Conservation (phyloP, 2,329 filamentous ascomycete species). For the Microcyclospora pomicola region DNA sequence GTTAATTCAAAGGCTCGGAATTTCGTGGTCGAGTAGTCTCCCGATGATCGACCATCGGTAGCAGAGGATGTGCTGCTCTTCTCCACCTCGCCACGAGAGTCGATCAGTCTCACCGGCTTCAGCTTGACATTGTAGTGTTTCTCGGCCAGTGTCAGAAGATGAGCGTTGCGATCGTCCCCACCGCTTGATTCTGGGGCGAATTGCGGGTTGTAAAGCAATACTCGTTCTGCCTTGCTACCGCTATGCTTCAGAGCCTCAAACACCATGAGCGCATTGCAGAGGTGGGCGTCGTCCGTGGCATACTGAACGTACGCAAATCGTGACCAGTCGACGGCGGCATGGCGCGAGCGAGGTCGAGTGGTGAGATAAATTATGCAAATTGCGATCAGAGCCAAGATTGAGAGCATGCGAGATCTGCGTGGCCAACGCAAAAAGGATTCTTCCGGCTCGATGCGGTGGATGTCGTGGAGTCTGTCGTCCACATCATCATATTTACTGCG, state of each 20-base stretch:
- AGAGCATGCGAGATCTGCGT: not conserved
- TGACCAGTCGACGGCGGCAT: slow-evolving; percentile 16
- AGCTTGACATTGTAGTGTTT: slow-evolving; percentile 35
- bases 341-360: not conserved
- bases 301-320: slow-evolving; percentile 32
- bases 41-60: slow-evolving; percentile 18
- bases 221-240: slow-evolving; percentile 29
- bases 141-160: slow-evolving; percentile 35
- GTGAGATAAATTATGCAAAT: not conserved
- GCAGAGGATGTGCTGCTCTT: not conserved
- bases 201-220: slow-evolving; percentile 26
- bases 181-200: slow-evolving; percentile 4
- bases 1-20: slow-evolving; percentile 54
- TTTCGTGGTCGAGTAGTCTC: slow-evolving; percentile 53
- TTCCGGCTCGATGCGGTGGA: not conserved
- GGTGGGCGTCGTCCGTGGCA: slow-evolving; percentile 28
- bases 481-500: not conserved
- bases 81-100: slow-evolving; percentile 5
- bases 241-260: slow-evolving; percentile 27
- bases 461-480: not conserved
- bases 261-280: slow-evolving; percentile 31
- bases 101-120: slow-evolving; percentile 12
- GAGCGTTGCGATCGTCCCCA: slow-evolving; percentile 14
- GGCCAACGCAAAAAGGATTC: not conserved
- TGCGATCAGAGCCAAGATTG: not conserved